These are phyloP conservation scores for Yamadazyma olivae DNA, from an alignment of 805 yeast species.

Conservation along the genomic window DNA sequence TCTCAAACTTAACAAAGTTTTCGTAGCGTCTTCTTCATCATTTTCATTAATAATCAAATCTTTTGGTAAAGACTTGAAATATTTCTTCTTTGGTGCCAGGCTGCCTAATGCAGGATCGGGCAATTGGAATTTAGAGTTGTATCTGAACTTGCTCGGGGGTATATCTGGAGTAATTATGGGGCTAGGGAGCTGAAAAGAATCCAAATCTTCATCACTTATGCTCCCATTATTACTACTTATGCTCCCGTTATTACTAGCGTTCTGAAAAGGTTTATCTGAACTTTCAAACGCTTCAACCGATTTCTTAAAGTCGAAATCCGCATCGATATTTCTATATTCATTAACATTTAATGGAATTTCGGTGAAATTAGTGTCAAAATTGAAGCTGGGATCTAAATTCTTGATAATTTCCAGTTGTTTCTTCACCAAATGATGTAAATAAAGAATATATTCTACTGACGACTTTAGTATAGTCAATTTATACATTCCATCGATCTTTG, in stretches of 20 bases:
- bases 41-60: constrained; percentile 17
- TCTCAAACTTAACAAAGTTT: constrained; percentile 36
- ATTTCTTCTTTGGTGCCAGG: constrained; percentile 25
- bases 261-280: neutral
- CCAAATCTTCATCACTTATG: constrained; percentile 7
- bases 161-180: constrained; percentile 16
- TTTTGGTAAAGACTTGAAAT: constrained; percentile 28
- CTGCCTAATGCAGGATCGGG: constrained; percentile 37
- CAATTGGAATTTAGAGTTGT: constrained; percentile 22
- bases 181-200: constrained; percentile 14
- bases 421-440: constrained; percentile 58
- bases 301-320: constrained; percentile 50
- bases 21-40: constrained; percentile 31
- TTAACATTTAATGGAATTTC: constrained; percentile 58
- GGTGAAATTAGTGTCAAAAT: constrained; percentile 47
- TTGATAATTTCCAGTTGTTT: constrained; percentile 46
- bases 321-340: constrained; percentile 55
- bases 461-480: constrained; percentile 77
- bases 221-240: neutral
- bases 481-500: constrained; percentile 63
- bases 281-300: constrained; percentile 12
- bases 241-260: constrained; percentile 1
- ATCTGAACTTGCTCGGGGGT: constrained; percentile 12
- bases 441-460: constrained; percentile 77
- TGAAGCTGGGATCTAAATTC: constrained; percentile 15